phyloP scores from a whole-genome alignment of 805 yeast species.

The Kluyveromyces dobzhanskii region DNA sequence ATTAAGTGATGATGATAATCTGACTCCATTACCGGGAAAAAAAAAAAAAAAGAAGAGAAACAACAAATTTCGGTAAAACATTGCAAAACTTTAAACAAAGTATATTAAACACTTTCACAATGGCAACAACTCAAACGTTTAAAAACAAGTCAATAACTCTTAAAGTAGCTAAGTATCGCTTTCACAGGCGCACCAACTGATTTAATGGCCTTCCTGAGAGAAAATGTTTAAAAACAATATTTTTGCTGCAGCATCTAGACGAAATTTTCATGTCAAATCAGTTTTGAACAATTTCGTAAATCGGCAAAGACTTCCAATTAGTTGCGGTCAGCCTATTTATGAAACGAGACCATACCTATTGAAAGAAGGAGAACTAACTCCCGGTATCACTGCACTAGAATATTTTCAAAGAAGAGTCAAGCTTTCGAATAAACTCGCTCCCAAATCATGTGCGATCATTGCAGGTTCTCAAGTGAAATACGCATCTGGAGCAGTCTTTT shows the following conservation, averaged over 20 bases:
- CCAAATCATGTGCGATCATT: slow-evolving; percentile 60
- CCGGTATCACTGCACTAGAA: slow-evolving; percentile 79
- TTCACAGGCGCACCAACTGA: background rate
- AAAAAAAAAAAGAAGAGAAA: too few relatives aligned
- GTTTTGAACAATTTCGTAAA: slow-evolving; percentile 5
- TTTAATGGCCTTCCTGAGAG: background rate
- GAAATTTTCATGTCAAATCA: background rate
- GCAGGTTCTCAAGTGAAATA: slow-evolving; percentile 66
- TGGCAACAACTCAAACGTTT: too few relatives aligned
- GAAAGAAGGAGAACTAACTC: slow-evolving; percentile 71
- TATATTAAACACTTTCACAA: too few relatives aligned
- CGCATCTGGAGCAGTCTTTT: slow-evolving; percentile 86
- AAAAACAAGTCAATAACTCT: too few relatives aligned
- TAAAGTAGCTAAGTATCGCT: background rate
- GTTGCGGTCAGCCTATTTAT: slow-evolving; percentile 77
- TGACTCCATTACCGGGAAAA: too few relatives aligned
- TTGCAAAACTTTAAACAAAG: too few relatives aligned
- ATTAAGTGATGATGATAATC: too few relatives aligned
- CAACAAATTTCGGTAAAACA: too few relatives aligned
- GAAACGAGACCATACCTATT: slow-evolving; percentile 79
- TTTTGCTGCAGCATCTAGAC: background rate
- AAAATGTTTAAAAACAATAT: background rate
- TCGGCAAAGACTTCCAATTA: slow-evolving; percentile 22
- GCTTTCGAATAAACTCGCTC: slow-evolving; percentile 51
- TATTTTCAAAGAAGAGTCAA: slow-evolving; percentile 62